Evolutionary conservation across 352 stramenopile species (phyloP).

Genomic region (Thraustotheca clavata): DNA sequence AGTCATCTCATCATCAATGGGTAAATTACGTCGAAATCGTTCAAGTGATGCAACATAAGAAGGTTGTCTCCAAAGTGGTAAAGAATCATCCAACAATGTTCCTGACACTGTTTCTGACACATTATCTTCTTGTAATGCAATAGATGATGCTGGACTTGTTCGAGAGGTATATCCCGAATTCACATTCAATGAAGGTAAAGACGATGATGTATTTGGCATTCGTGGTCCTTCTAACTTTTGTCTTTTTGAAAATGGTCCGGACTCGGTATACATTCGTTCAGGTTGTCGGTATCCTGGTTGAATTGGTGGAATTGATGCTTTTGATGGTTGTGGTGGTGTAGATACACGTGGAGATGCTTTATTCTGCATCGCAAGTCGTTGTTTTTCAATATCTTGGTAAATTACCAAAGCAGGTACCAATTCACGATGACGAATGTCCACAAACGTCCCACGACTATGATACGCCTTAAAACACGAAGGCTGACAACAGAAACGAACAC

Average conservation of each 20-base stretch:
- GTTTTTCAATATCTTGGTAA: slow-evolving; percentile 7
- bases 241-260: no score
- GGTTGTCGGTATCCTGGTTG: no score
- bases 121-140: no score
- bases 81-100: not conserved
- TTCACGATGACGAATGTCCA: slow-evolving; percentile 6
- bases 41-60: not conserved
- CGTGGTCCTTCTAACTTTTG: no score
- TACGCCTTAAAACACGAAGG: slow-evolving; percentile 19
- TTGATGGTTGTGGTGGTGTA: not conserved
- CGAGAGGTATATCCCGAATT: no score
- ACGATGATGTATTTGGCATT: no score
- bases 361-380: not conserved
- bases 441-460: slow-evolving; percentile 10
- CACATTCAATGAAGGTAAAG: no score
- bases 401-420: not conserved
- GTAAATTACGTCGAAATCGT: not conserved
- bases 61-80: not conserved
- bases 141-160: no score
- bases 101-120: no score
- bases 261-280: no score
- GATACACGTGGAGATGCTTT: not conserved
- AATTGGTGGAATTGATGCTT: no score
- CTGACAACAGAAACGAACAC: slow-evolving; percentile 7
- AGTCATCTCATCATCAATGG: slow-evolving; percentile 36